Base-by-base conservation (phyloP, 2,329 filamentous ascomycete species). In the Talaromyces amestolkiae region DNA sequence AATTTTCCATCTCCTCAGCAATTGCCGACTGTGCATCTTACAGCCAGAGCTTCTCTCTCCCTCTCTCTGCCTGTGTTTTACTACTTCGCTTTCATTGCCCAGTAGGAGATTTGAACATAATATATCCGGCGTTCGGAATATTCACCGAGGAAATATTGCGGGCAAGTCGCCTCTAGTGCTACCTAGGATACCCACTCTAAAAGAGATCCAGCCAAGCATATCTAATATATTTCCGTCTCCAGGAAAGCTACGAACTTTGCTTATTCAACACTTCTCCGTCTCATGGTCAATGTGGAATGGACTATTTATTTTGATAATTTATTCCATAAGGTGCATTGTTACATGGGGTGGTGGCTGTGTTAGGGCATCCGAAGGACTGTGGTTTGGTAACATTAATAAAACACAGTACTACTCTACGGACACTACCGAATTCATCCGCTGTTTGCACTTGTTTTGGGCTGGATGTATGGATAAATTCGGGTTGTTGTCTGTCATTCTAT, bases 301-400 rank as follows among this genome's bases (percentile, higher is more conserved):
- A 19, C n/a, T 37, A 37, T 56, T 37, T n/a, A 15, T 3, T 56
- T 33, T 37, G 33, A 39, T 13, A 56, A n/a, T 10, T 56, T 37
- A 33, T 33, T 53, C 13, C 49, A 37, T 15, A 56, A 56, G 33
- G 53, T 39, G 19, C 53, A 37, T 39, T 37, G 33, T 61, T 41
- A 61, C 45, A 39, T 61, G 43, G 3, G 10, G 58, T 61, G 59
- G 59, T 61, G 45, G 59, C 59, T 51, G 45, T 61, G 33, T 61
- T 61, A 51, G 59, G 59, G 45, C 59, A 37, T 51, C n/a, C 45
- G 43, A 47, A 39, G 24, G 19, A 35, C 27, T 15, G 31, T 17
- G 53, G 8, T 56, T 22, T 61, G 17, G 35, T 49, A 47, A 19
- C 27, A 51, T 39, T 61, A 51, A 17, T 51, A 61, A 24, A 3